Base-by-base conservation (phyloP, 805 yeast genomes). In the Spathaspora girioi region DNA sequence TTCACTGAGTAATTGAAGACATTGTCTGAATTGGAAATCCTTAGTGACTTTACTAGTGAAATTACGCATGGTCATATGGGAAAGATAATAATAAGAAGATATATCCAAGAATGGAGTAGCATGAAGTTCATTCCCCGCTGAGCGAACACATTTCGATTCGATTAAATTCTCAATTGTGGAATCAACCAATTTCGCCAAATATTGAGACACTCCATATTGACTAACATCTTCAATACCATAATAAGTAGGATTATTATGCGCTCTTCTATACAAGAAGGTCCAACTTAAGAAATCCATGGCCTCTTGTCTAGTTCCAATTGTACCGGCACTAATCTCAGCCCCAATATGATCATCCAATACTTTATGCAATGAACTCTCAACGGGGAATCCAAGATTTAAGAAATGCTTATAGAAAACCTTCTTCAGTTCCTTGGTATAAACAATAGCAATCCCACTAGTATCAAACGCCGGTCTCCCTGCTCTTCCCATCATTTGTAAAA, bases 81-180 rank as follows among this genome's bases (percentile, higher is more conserved):
- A 90, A 60, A 94, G 76, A 71, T 94, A 94, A 68, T 94, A 94
- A 69, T 87, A 94, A 1, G 97, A 90, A 1, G 97, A 80, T 41
- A 94, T 89, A 55, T 83, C 81, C 69, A 94, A 76, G 64, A 83
- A 91, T 17, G 96, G 89, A 0, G 98, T 91, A 7, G 97, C 79
- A 32, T 84, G 60, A 23, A 73, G 68, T 47, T 73, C 76, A 45
- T 78, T 78, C 38, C 75, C 76, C 1, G 82, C 81, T 2, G 75
- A 49, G 3, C 68, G 59, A 8, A 91, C 79, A 76, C 97, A 92
- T 56, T 79, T 80, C 0, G 97, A 89, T 50, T 83, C 86, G 27
- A 71, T 74, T 55, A 94, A 77, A 56, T 84, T 86, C 1, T 76
- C 79, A 46, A 92, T 76, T 1, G 96, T 80, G 1, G 64, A 60